Base-by-base conservation (phyloP, 768 basidiomycete species). In the Pleurotus citrinopileatus region DNA sequence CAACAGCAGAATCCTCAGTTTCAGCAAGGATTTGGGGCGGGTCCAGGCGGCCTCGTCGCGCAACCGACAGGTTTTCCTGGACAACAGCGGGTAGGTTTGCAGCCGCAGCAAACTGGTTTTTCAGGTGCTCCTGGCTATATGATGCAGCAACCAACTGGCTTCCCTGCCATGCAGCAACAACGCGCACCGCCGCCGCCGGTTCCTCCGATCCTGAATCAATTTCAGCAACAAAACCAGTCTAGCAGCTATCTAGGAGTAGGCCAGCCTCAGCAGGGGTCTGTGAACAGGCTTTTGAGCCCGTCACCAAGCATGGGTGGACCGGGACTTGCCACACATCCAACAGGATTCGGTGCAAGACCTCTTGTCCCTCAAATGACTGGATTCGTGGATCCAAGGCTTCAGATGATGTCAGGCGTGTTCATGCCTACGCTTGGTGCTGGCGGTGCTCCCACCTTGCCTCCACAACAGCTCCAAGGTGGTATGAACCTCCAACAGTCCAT, bases 361-460 rank as follows among this genome's bases (percentile, higher is more conserved):
- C 78, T 93, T 47, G 73, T 87, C 1, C 80, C 89, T 13, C 92
- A 94, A 62, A 70, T 77, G 52, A 94, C 92, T 4, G 92, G 92
- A 19, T 91, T 80, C 61, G 72, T 89, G 52, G 89, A 96, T 70
- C 94, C 93, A 1, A 74, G 92, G 17, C 72, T 95, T 46, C 82
- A 83, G 66, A 86, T 94, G 82, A 92, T 97, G 89, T 85, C 85
- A n/a, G 89, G 73, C 56, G 86, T 88, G 0, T 97, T 98, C 72
- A 90, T 98, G 84, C 95, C 96, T 10, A 73, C 82, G 48, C 87
- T 84, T 64, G 74, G 75, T 37, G 70, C 82, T 2, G 80, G 74
- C 3, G 86, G 83, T 7, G 67, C 74, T 2, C 87, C 91, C 6
- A 85, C 89, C 66, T 82, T 94, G 60, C 76, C 75, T 26, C 77